Evolutionary conservation across 805 yeast genomes (phyloP), one percentile per base, ranked within the genome.

Genomic region (Candida bentonensis): DNA sequence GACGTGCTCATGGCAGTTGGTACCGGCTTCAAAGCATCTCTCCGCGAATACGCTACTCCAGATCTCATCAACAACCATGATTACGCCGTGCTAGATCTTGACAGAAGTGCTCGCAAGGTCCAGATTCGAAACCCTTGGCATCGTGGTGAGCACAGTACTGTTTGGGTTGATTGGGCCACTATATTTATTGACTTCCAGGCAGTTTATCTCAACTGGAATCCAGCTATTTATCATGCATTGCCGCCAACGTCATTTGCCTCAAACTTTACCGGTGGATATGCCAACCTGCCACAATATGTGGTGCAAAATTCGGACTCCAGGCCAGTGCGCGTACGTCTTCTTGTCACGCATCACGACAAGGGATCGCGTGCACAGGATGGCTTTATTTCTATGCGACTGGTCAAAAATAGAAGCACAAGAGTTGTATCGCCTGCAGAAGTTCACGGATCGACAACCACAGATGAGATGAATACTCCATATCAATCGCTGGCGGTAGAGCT

Each of bases 161-260:
- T 9, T n/a, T 30, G 36, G 36, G 36, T 30, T 17, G 36, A 30
- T 17, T 30, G 36, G 36, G 7, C 36, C 5, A 30, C 36, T n/a
- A 7, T 30, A 30, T 30, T 30, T 30, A 30, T 30, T 30, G 36
- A 30, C 17, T 30, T 30, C 36, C 36, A 30, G 36, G 36, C 36
- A 9, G 36, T 30, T 30, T 30, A 30, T 15, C 36, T 30, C 36
- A 30, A 30, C 36, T 30, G 36, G 36, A 30, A 30, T 15, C 36
- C 36, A 30, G 11, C 36, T 30, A 30, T 30, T 30, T 30, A 30
- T 30, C 36, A 30, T 30, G 36, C 36, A 13, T 15, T 30, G 36
- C 36, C 11, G n/a, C 36, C 36, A 9, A 30, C 36, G 5, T 30
- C 36, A 15, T 30, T 30, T 30, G 36, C 36, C 5, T 30, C 36